Conservation (phyloP, 768 basidiomycete genomes). For the Tulasnella sp. region DNA sequence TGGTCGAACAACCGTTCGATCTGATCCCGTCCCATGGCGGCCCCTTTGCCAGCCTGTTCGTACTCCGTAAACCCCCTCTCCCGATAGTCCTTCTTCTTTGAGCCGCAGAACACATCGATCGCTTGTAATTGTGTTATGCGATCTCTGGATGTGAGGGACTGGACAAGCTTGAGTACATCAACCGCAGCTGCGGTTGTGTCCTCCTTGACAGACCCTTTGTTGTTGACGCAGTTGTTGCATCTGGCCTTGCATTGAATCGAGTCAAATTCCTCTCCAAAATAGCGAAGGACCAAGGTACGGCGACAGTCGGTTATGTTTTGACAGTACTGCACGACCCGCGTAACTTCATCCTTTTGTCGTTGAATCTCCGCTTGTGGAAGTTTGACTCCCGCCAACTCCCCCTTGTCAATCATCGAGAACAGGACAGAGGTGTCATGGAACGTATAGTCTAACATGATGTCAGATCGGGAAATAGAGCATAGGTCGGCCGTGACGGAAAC, state of each 20-base stretch:
- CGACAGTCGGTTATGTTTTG: conserved; percentile 77
- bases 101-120: conserved; percentile 58
- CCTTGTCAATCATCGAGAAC: conserved; percentile 49
- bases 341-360: conserved; percentile 56
- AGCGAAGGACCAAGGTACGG: conserved; percentile 75
- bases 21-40: conserved; percentile 43
- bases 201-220: conserved; percentile 35
- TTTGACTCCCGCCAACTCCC: conserved; percentile 39
- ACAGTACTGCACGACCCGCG: conserved; percentile 72
- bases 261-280: conserved; percentile 79
- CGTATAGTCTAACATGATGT: conserved; percentile 47
- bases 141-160: conserved; percentile 40
- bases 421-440: conserved; percentile 51
- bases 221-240: conserved; percentile 78
- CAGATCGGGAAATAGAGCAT: neutral
- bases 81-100: conserved; percentile 40
- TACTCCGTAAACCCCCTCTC: conserved; percentile 44
- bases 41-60: conserved; percentile 48
- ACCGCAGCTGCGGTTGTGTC: conserved; percentile 58
- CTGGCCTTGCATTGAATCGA: conserved; percentile 51
- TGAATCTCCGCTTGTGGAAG: conserved; percentile 50
- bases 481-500: conserved; percentile 24
- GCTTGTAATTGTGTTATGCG: conserved; percentile 55
- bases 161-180: conserved; percentile 51
- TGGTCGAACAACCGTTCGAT: conserved; percentile 59